Conservation (phyloP, 2,329 filamentous ascomycete species). For the Trichophyton rubrum region DNA sequence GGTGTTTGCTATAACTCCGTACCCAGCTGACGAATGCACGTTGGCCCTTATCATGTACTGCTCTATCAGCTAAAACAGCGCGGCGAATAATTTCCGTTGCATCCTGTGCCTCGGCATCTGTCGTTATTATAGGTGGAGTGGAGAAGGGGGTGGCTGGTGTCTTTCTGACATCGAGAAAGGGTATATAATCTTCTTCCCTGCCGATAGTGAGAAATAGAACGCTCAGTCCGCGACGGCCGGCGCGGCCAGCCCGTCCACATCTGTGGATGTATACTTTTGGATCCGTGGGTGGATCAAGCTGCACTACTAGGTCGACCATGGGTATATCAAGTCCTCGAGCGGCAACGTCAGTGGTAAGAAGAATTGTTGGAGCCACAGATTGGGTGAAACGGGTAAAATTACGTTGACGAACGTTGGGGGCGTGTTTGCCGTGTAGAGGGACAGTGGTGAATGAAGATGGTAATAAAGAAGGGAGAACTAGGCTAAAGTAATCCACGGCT, state of each 20-base stretch:
- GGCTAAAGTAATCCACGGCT: conserved; percentile 85
- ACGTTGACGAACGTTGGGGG: conserved; percentile 72
- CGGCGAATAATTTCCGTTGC: conserved; percentile 51
- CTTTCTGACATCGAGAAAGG: conserved; percentile 74
- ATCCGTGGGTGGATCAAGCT: conserved; percentile 74
- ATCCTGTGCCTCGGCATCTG: conserved; percentile 47
- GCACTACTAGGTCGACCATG: conserved; percentile 78
- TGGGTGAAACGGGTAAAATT: conserved; percentile 74
- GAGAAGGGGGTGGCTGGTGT: conserved; percentile 61
- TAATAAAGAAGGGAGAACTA: conserved; percentile 61
- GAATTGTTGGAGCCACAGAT: conserved; percentile 60
- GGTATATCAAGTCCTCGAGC: conserved; percentile 86
- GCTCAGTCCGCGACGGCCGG: conserved; percentile 61
- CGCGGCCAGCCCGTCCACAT: conserved; percentile 51
- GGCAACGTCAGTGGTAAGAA: conserved; percentile 86
- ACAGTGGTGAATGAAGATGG: conserved; percentile 57
- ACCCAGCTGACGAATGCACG: conserved; percentile 90
- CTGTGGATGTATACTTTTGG: conserved; percentile 69
- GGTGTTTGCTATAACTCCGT: conserved; percentile 79
- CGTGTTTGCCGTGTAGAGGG: conserved; percentile 83
- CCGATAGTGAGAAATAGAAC: conserved; percentile 77
- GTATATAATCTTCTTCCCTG: conserved; percentile 77
- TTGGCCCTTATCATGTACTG: conserved; percentile 75
- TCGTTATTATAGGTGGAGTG: conserved; percentile 45
- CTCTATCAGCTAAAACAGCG: conserved; percentile 45